These are phyloP conservation scores for Sarocladium kiliense DNA, from an alignment of 2,329 filamentous ascomycete species.

Conservation along the genomic window DNA sequence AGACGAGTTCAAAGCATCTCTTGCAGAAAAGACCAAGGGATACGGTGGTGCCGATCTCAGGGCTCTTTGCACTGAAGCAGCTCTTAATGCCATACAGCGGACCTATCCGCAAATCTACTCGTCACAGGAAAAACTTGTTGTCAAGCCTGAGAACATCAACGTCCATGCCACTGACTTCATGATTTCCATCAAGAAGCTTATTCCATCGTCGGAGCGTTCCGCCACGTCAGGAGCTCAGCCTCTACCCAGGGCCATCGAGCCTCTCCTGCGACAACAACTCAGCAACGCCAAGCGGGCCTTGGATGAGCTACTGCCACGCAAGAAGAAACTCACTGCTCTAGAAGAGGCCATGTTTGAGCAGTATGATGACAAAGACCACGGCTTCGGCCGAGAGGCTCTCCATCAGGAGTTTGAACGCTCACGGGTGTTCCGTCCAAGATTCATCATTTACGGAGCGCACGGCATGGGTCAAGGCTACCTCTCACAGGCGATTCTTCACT, in stretches of 20 bases:
- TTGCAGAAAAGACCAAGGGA: constrained; percentile 87
- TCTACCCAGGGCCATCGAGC: constrained; percentile 73
- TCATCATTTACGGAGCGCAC: constrained; percentile 73
- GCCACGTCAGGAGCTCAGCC: constrained; percentile 79
- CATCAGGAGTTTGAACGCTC: constrained; percentile 78
- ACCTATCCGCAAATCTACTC: constrained; percentile 96
- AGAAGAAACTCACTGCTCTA: constrained; percentile 81
- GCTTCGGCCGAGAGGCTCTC: constrained; percentile 77
- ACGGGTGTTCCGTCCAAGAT: constrained; percentile 79
- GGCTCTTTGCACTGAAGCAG: constrained; percentile 91
- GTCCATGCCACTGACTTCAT: constrained; percentile 94
- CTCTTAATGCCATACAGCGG: constrained; percentile 90
- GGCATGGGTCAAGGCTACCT: constrained; percentile 96
- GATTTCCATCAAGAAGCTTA: constrained; percentile 92
- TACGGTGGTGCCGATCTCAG: constrained; percentile 94
- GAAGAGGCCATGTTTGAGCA: constrained; percentile 92
- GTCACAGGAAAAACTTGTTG: constrained; percentile 82
- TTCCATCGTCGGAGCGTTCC: constrained; percentile 90
- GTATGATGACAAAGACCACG: constrained; percentile 73
- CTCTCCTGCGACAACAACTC: constrained; percentile 71
- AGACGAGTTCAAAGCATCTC: constrained; percentile 70
- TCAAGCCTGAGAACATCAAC: constrained; percentile 77
- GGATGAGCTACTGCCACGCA: constrained; percentile 73
- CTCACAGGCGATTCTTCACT: constrained; percentile 76
- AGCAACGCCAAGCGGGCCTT: constrained; percentile 62